These are phyloP conservation scores for Marasmius sp. DNA, from an alignment of 1,284 basidiomycete species.

Conservation along the genomic window DNA sequence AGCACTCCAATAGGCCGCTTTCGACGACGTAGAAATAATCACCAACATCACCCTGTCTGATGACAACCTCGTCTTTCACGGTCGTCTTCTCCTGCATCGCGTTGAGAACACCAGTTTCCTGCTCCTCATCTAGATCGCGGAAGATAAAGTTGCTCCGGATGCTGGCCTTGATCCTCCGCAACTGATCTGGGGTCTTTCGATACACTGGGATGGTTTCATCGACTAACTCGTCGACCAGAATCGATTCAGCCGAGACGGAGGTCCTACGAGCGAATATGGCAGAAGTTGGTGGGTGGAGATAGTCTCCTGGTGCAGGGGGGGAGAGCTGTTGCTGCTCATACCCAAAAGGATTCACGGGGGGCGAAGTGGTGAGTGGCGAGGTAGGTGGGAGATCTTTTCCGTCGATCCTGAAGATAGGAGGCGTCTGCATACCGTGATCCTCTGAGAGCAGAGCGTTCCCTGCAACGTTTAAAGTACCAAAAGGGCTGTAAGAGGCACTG, in stretches of 20 bases:
- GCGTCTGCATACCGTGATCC: slow-evolving; percentile 29
- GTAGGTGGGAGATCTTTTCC: slow-evolving; percentile 60
- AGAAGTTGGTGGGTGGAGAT: slow-evolving; percentile 64
- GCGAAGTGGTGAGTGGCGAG: slow-evolving; percentile 48
- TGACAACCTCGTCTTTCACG: slow-evolving; percentile 78
- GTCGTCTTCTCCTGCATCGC: slow-evolving; percentile 93
- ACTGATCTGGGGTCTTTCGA: slow-evolving; percentile 84
- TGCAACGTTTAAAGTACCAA: slow-evolving; percentile 74
- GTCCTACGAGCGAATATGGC: slow-evolving; percentile 88
- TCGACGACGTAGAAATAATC: slow-evolving; percentile 99
- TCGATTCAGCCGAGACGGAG: slow-evolving; percentile 97
- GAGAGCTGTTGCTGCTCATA: slow-evolving; percentile 44
- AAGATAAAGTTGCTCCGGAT: slow-evolving; percentile 94
- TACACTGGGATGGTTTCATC: slow-evolving; percentile 73
- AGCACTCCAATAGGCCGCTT: slow-evolving; percentile 85
- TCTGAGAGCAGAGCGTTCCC: slow-evolving; percentile 71
- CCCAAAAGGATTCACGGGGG: slow-evolving; percentile 43
- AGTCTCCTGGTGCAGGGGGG: slow-evolving; percentile 54
- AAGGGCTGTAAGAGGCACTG: slow-evolving; percentile 61
- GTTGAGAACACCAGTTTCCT: slow-evolving; percentile 88
- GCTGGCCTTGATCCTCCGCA: slow-evolving; percentile 83
- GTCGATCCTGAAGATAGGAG: slow-evolving; percentile 59
- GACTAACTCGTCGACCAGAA: slow-evolving; percentile 73
- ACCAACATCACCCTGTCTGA: slow-evolving; percentile 95
- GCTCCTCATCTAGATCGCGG: slow-evolving; percentile 94